Conservation (phyloP, 2,329 filamentous ascomycete species). For the Aspergillus hiratsukae region DNA sequence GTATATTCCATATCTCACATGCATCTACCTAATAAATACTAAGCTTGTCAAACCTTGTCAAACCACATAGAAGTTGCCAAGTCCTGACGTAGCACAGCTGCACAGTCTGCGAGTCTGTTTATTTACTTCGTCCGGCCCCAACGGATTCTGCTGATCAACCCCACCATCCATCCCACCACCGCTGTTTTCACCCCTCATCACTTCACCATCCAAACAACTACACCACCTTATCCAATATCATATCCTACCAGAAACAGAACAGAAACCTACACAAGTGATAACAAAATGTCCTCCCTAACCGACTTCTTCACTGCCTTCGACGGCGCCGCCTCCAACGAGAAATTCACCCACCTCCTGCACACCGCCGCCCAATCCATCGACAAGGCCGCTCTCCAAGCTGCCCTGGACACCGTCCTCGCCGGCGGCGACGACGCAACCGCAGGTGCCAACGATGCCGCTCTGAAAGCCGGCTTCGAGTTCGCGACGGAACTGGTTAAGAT, state of each 20-base stretch:
- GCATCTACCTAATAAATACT: too few relatives aligned
- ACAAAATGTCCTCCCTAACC: conserved; percentile 22
- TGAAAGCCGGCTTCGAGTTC: conserved; percentile 30
- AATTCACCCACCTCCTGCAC: conserved; percentile 27
- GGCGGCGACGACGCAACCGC: conserved; percentile 14
- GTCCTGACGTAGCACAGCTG: too few relatives aligned
- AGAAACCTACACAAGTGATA: neutral
- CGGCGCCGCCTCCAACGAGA: conserved; percentile 22
- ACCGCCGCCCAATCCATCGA: conserved; percentile 22
- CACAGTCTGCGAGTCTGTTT: too few relatives aligned
- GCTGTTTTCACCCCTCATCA: conserved; percentile 5
- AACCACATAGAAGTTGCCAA: too few relatives aligned
- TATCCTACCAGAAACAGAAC: too few relatives aligned
- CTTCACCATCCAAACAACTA: neutral
- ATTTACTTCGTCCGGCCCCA: conserved; percentile 1
- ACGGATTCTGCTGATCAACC: conserved; percentile 8
- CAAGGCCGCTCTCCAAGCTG: conserved; percentile 21
- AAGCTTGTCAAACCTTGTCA: too few relatives aligned
- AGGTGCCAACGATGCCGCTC: conserved; percentile 15
- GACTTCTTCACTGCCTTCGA: conserved; percentile 24
- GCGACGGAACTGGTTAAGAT: conserved; percentile 28
- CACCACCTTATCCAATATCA: too few relatives aligned
- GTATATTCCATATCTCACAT: too few relatives aligned
- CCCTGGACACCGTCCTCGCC: conserved; percentile 19
- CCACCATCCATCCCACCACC: conserved; percentile 7